These are phyloP conservation scores for Candolleomyces eurysporus DNA, from an alignment of 768 basidiomycete genomes.

Conservation along the genomic window DNA sequence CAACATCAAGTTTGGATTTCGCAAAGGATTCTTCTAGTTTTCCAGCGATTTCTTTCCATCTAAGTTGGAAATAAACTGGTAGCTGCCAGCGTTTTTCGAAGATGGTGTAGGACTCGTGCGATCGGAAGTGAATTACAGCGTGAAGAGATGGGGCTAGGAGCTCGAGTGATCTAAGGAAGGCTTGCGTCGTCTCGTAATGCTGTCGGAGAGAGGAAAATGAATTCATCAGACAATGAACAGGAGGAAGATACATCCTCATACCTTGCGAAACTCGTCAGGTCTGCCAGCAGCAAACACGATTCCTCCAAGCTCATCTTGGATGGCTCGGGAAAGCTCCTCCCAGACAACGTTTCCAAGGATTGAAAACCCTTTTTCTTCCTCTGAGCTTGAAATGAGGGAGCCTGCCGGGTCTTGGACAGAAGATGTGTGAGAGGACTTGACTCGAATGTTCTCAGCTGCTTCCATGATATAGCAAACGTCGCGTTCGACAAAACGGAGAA, in stretches of 20 bases:
- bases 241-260: conserved; percentile 22
- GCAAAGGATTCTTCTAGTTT: conserved; percentile 69
- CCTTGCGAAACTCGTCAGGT: conserved; percentile 87
- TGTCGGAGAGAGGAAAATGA: conserved; percentile 23
- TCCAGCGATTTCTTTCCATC: conserved; percentile 92
- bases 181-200: conserved; percentile 84
- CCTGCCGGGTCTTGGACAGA: not conserved
- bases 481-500: conserved; percentile 78
- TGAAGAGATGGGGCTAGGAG: conserved; percentile 73
- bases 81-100: conserved; percentile 94
- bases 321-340: conserved; percentile 76
- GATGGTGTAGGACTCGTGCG: conserved; percentile 62
- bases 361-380: conserved; percentile 55
- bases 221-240: not conserved
- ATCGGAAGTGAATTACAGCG: conserved; percentile 69
- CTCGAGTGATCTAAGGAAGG: conserved; percentile 82
- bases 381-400: not conserved
- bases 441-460: conserved; percentile 59
- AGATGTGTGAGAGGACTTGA: not conserved
- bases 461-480: conserved; percentile 76
- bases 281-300: conserved; percentile 89
- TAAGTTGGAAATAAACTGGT: conserved; percentile 93
- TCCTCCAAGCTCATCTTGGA: conserved; percentile 82
- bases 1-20: conserved; percentile 39
- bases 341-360: conserved; percentile 88